Base-by-base conservation (phyloP, 2,329 filamentous ascomycete genomes). In the Sphaceloma murrayae region DNA sequence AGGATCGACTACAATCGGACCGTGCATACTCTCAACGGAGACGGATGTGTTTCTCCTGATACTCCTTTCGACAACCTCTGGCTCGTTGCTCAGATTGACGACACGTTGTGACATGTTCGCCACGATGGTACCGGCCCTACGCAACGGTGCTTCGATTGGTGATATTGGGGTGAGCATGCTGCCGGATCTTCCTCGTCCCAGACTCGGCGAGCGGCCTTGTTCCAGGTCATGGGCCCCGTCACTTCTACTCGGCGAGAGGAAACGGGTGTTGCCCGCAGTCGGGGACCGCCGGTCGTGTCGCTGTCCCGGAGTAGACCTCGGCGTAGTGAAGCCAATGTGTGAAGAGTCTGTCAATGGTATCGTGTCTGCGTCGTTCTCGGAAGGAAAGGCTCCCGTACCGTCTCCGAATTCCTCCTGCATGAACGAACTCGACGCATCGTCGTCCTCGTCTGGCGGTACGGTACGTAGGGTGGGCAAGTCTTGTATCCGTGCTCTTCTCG, bases 81-180 rank as follows among this genome's bases (percentile, higher is more conserved):
- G 82, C 56, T 96, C 91, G 58, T 94, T 94, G 64, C 87, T 94
- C 55, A 98, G 76, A 58, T 96, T 96, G 57, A 98, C 91, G 46
- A 98, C 88, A 68, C 91, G 85, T 66, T 95, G 88, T 22, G 93
- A 96, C 78, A 98, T 94, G 53, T 78, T 78, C 51, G 70, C 62
- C 57, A 73, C 58, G 56, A 74, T 67, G 48, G 67, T 70, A 17
- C 67, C 65, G 29, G 69, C 71, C 46, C 71, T 60, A 34, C 63
- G 60, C 34, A 75, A 58, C 16, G 70, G 66, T 29, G 68, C 71
- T 27, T 64, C 65, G 11, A 62, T 58, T 13, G 60, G 58, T 27
- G 62, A 60, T 9, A 68, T 65, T 33, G 69, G 70, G 13, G 69
- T 57, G 5, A 68, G 70, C 46, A 65, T 62, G 16, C 62, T 54